Base-by-base conservation (phyloP, 805 yeast genomes). In the Metschnikowia aberdeeniae region DNA sequence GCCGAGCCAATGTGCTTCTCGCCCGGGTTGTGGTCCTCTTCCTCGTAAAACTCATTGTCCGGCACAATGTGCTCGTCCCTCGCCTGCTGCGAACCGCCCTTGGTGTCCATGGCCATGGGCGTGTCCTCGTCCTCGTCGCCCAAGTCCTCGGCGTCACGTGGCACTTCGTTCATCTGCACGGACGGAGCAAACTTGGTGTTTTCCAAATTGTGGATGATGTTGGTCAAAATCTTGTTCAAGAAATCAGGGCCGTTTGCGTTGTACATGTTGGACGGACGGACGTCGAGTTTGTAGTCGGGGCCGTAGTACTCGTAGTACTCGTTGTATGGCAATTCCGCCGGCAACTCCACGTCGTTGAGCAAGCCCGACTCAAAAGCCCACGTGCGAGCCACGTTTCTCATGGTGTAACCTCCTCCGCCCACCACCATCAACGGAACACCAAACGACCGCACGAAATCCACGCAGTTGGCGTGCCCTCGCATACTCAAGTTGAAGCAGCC, bases 371-470 rank as follows among this genome's bases (percentile, higher is more conserved):
- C 99, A 60, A 76, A 90, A 2, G 96, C 80, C 98, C 99, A 92
- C 10, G 95, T 78, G 55, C 99, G 75, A 5, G 97, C 89, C 40
- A 93, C 99, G 62, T 93, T 93, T 63, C 97, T 78, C 78, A 95
- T 95, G 2, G 99, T 93, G 68, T 93, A 93, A 17, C 99, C 99
- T 56, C 99, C 99, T 40, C 99, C 99, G 34, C 99, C 99, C 17
- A 93, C 75, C 27, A 93, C 95, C 83, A 93, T 78, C 77, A 88
- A 70, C 8, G 99, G 98, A 13, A 93, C 76, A 39, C 87, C 86
- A 60, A 92, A 88, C 7, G 86, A 77, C 62, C 86, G 86, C 42
- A 90, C 89, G 66, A 80, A 92, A 55, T 84, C 82, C 42, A 92
- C 88, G 72, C 99, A 93, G 66, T 92, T 95, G 34, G 97, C 98